A percentile compares a stretch with the other conserved stretches of the same genome.
Evolutionary conservation across 805 yeast species (phyloP).

Genomic region (Myxozyma vanderwaltii): DNA sequence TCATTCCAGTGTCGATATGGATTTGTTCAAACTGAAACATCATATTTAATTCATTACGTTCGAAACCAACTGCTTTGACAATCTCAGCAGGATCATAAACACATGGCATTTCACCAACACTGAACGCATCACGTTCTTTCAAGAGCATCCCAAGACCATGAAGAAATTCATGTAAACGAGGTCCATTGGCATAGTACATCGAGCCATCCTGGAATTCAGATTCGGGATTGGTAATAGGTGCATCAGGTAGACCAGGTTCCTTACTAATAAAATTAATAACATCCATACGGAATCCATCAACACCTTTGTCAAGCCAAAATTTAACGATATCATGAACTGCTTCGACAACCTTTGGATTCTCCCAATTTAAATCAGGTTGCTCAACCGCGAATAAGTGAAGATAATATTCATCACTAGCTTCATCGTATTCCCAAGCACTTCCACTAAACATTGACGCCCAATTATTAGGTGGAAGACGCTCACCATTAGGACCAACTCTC

Average conservation of each 20-base stretch:
- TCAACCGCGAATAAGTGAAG: slow-evolving; percentile 55
- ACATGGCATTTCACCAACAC: slow-evolving; percentile 61
- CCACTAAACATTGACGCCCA: slow-evolving; percentile 53
- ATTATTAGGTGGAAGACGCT: slow-evolving; percentile 59
- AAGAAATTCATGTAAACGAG: slow-evolving; percentile 60
- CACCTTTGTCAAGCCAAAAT: slow-evolving; percentile 60
- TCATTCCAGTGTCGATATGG: slow-evolving; percentile 21
- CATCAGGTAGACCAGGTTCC: slow-evolving; percentile 51
- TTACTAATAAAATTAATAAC: slow-evolving; percentile 58
- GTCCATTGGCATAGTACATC: slow-evolving; percentile 49
- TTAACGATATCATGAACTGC: slow-evolving; percentile 53
- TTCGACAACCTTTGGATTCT: slow-evolving; percentile 48
- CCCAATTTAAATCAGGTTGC: slow-evolving; percentile 71
- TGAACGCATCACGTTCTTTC: slow-evolving; percentile 54
- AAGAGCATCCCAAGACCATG: slow-evolving; percentile 53
- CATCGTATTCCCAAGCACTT: slow-evolving; percentile 61
- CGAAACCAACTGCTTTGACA: slow-evolving; percentile 34
- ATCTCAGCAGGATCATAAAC: slow-evolving; percentile 40
- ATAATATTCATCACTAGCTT: slow-evolving; percentile 56
- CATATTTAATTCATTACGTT: slow-evolving; percentile 38
- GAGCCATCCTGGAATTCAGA: slow-evolving; percentile 49
- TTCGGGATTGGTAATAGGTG: slow-evolving; percentile 50
- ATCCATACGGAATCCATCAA: slow-evolving; percentile 63
- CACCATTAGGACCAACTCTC: slow-evolving; percentile 49
- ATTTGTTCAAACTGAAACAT: slow-evolving; percentile 38